These are phyloP conservation scores for Pseudocercospora pini-densiflorae DNA, from an alignment of 2,329 filamentous ascomycete species.

Conservation along the genomic window DNA sequence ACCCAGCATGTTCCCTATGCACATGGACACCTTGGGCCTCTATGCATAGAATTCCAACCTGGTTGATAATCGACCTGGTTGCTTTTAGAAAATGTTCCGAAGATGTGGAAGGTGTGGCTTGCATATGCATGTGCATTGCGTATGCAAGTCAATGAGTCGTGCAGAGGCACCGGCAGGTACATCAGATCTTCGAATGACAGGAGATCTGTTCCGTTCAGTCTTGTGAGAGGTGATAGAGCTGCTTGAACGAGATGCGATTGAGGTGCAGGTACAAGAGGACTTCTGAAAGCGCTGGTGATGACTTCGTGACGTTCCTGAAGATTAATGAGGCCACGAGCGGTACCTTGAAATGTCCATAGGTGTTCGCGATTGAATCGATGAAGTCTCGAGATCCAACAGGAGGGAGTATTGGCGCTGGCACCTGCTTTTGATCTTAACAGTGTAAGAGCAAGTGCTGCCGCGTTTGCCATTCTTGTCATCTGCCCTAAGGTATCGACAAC, in stretches of 20 bases:
- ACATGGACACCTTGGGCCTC: background rate
- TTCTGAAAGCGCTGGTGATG: background rate
- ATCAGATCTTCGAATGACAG: background rate
- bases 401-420: too few relatives aligned
- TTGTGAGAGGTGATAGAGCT: too few relatives aligned
- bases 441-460: too few relatives aligned
- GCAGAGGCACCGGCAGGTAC: background rate
- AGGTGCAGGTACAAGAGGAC: too few relatives aligned
- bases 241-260: too few relatives aligned
- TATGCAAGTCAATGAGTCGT: background rate
- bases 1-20: too few relatives aligned
- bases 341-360: too few relatives aligned
- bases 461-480: too few relatives aligned
- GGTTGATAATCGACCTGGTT: background rate
- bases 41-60: background rate
- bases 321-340: background rate
- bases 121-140: background rate
- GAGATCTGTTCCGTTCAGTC: background rate
- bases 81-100: background rate
- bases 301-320: background rate
- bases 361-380: too few relatives aligned
- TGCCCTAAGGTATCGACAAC: background rate
- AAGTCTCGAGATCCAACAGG: too few relatives aligned
- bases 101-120: background rate
- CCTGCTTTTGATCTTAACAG: too few relatives aligned